These are phyloP conservation scores for Vigna mungo DNA, from an alignment of 306 rosid genomes.

Conservation along the genomic window DNA sequence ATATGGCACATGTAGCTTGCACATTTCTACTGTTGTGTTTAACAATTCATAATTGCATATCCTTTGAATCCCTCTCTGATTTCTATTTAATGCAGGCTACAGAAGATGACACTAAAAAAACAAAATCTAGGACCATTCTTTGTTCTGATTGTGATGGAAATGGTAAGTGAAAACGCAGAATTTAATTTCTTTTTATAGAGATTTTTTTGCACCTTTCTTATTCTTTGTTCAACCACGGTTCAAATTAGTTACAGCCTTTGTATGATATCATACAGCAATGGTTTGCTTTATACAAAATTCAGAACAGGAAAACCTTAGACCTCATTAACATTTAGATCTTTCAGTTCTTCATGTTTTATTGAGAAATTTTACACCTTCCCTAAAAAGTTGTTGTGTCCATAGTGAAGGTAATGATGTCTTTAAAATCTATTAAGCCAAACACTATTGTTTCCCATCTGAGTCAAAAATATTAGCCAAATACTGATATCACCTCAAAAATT, in stretches of 20 bases:
- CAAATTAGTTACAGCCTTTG: not conserved
- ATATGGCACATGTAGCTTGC: constrained; percentile 34
- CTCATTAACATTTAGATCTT: not conserved
- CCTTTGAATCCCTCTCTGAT: constrained; percentile 35
- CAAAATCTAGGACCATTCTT: constrained; percentile 65
- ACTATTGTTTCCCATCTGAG: not conserved
- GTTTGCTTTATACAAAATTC: constrained; percentile 17
- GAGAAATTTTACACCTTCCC: constrained; percentile 21
- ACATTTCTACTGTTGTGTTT: constrained; percentile 20
- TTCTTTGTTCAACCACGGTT: not conserved
- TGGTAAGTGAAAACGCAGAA: constrained; percentile 60
- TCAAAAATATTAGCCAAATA: constrained; percentile 8
- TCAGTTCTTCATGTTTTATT: not conserved
- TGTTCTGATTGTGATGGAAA: constrained; percentile 89
- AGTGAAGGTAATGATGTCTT: not conserved
- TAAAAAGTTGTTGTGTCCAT: not conserved
- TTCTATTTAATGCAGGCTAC: constrained; percentile 73
- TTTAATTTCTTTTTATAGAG: constrained; percentile 19
- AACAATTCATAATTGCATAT: not conserved
- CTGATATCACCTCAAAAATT: constrained; percentile 24
- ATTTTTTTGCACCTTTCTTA: not conserved
- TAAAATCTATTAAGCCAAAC: not conserved
- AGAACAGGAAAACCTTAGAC: not conserved
- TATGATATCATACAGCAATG: constrained; percentile 17
- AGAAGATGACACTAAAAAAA: constrained; percentile 45